phyloP scores from a whole-genome alignment of 495 filamentous ascomycete genomes.

The Xylaria nigripes region DNA sequence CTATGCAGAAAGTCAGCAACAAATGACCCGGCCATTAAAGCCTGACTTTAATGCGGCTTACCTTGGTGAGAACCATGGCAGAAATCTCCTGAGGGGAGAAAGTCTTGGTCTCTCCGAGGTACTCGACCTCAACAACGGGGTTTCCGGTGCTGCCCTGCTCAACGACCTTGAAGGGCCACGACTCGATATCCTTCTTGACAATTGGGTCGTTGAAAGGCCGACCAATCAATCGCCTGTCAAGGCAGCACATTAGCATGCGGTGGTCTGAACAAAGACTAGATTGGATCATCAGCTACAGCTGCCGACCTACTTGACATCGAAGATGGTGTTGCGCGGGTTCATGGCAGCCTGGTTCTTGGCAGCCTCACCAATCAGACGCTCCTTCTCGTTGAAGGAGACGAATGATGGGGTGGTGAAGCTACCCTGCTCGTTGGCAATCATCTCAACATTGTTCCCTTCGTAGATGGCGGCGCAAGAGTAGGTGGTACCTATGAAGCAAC shows the following conservation, averaged over 20 bases:
- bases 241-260: conserved; percentile 20
- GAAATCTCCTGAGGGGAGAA: conserved; percentile 99
- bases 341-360: conserved; percentile 99
- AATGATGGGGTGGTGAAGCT: conserved; percentile 97
- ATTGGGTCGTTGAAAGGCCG: conserved; percentile 89
- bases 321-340: conserved; percentile 96
- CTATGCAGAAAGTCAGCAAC: conserved; percentile 32
- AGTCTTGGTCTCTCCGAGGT: conserved; percentile 84
- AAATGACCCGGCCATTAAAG: background rate
- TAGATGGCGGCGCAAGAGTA: conserved; percentile 99
- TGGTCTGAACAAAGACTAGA: background rate
- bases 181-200: conserved; percentile 96
- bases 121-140: conserved; percentile 91
- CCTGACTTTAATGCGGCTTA: conserved; percentile 28
- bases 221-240: conserved; percentile 76
- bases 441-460: conserved; percentile 98
- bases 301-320: conserved; percentile 76
- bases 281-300: background rate
- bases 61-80: conserved; percentile 88
- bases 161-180: conserved; percentile 96
- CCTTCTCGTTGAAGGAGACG: conserved; percentile 96
- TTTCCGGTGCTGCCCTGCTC: conserved; percentile 67
- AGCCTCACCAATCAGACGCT: conserved; percentile 96
- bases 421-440: conserved; percentile 99
- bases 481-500: conserved; percentile 65